Evolutionary conservation across 2,329 filamentous ascomycete species (phyloP).

Genomic region (Pseudocercospora vitis): DNA sequence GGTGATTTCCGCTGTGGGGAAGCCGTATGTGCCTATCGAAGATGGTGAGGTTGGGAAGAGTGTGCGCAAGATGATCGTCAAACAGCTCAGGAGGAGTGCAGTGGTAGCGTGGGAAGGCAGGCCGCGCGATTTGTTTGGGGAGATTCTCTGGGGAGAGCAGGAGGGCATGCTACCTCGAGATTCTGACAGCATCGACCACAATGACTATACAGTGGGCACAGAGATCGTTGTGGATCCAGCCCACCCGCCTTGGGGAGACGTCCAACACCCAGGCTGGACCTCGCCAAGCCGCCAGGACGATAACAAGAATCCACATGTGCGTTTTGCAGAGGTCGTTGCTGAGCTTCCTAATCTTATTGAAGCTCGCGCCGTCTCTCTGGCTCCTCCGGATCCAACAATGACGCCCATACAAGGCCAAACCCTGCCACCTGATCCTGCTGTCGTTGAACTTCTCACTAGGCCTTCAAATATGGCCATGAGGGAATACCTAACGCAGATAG

Average conservation of each 20-base stretch:
- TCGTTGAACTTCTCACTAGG: slow-evolving; percentile 70
- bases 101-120: slow-evolving; percentile 75
- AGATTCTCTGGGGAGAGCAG: slow-evolving; percentile 35
- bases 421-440: slow-evolving; percentile 39
- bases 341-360: slow-evolving; percentile 90
- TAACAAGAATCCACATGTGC: slow-evolving; percentile 72
- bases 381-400: slow-evolving; percentile 56
- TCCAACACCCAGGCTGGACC: slow-evolving; percentile 86
- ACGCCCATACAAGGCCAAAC: slow-evolving; percentile 42
- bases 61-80: slow-evolving; percentile 73
- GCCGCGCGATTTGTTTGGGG: slow-evolving; percentile 59
- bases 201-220: slow-evolving; percentile 34
- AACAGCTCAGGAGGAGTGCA: slow-evolving; percentile 73
- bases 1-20: slow-evolving; percentile 78
- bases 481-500: slow-evolving; percentile 73
- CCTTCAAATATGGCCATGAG: slow-evolving; percentile 71
- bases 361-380: slow-evolving; percentile 85
- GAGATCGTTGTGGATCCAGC: slow-evolving; percentile 42
- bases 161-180: slow-evolving; percentile 31
- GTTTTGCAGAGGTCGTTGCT: slow-evolving; percentile 76
- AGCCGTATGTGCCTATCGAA: slow-evolving; percentile 80
- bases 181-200: slow-evolving; percentile 16
- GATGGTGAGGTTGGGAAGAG: slow-evolving; percentile 75
- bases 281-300: slow-evolving; percentile 62
- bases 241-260: slow-evolving; percentile 72